These are phyloP conservation scores for Agastache rugosa DNA, from an alignment of 257 asterid species.

Conservation along the genomic window DNA sequence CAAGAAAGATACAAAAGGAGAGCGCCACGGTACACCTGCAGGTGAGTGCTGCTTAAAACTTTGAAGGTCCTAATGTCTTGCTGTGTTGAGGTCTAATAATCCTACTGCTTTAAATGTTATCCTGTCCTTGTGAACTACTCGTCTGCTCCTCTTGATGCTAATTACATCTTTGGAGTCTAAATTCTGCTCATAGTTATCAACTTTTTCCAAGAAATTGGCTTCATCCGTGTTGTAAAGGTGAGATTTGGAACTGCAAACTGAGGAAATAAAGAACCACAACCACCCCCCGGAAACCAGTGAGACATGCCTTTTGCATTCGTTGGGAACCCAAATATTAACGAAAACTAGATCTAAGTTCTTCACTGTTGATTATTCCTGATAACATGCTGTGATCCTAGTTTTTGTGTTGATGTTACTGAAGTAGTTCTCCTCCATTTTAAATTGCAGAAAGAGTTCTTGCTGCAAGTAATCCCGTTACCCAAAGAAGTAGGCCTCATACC, in stretches of 20 bases:
- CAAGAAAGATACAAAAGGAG: slow-evolving; percentile 98
- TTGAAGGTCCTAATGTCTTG: neutral
- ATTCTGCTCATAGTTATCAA: neutral
- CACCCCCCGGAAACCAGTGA: neutral
- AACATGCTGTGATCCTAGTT: neutral
- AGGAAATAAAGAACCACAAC: neutral
- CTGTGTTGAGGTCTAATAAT: neutral
- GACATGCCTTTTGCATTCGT: neutral
- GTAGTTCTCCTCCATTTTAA: slow-evolving; percentile 20
- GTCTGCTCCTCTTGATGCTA: neutral
- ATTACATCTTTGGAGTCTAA: neutral
- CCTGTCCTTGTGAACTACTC: neutral
- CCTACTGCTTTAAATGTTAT: neutral
- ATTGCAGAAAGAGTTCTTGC: slow-evolving; percentile 89
- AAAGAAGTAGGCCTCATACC: slow-evolving; percentile 88
- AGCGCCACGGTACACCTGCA: slow-evolving; percentile 98
- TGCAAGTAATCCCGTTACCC: slow-evolving; percentile 82
- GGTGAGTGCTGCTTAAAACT: slow-evolving; percentile 45
- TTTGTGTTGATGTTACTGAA: slow-evolving; percentile 7
- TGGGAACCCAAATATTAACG: neutral
- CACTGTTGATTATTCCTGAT: neutral
- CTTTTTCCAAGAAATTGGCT: neutral
- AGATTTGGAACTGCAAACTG: neutral
- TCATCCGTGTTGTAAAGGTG: neutral
- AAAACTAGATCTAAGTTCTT: neutral